phyloP scores from a whole-genome alignment of 805 yeast species.

The Tetrapisispora fleetii region DNA sequence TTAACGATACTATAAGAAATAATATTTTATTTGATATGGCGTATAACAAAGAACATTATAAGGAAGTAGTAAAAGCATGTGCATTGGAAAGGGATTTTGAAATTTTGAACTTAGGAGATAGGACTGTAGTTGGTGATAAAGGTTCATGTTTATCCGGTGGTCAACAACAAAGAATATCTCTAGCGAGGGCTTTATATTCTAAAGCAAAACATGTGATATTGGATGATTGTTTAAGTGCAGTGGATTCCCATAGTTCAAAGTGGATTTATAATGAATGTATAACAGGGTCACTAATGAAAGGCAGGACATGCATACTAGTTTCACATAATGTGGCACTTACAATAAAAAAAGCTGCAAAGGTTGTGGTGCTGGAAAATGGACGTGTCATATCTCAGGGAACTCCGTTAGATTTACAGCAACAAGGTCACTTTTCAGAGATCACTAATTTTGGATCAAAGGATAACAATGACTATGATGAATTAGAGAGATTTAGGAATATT shows the following conservation, averaged over 20 bases:
- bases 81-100: constrained; percentile 79
- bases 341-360: constrained; percentile 67
- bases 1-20: constrained; percentile 79
- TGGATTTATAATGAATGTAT: constrained; percentile 90
- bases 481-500: too few relatives aligned
- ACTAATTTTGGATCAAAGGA: neutral
- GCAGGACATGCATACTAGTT: constrained; percentile 82
- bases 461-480: neutral
- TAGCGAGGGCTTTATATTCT: constrained; percentile 91
- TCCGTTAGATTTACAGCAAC: constrained; percentile 51
- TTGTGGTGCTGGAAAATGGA: constrained; percentile 79
- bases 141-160: constrained; percentile 97
- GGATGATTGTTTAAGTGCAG: constrained; percentile 95
- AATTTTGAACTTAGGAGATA: constrained; percentile 80
- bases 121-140: constrained; percentile 93
- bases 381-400: constrained; percentile 66
- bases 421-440: constrained; percentile 43
- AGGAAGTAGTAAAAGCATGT: constrained; percentile 77
- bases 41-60: constrained; percentile 64
- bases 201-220: constrained; percentile 69
- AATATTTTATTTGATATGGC: constrained; percentile 74
- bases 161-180: constrained; percentile 90
- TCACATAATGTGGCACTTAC: constrained; percentile 92
- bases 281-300: constrained; percentile 73
- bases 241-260: constrained; percentile 90